Conservation (phyloP, 2,329 filamentous ascomycete species). For the Neobulgaria alba region DNA sequence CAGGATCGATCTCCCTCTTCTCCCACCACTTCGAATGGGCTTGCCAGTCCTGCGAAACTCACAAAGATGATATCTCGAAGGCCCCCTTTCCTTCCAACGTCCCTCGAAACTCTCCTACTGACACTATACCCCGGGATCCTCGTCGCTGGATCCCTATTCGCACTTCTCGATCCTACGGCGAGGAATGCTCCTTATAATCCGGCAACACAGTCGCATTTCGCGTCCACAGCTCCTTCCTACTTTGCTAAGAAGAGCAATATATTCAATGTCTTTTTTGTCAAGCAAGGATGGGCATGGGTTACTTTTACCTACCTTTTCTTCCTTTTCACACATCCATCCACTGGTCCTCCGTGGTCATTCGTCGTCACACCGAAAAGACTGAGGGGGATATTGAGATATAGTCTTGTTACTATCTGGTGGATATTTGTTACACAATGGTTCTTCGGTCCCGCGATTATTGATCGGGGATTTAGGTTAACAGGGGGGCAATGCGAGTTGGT, state of each 20-base stretch:
- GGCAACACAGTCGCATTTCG: constrained; percentile 53
- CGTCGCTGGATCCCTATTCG: constrained; percentile 73
- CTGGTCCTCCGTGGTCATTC: constrained; percentile 34
- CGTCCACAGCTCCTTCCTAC: constrained; percentile 62
- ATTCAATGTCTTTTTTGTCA: constrained; percentile 90
- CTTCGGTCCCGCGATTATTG: constrained; percentile 84
- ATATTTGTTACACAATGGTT: constrained; percentile 90
- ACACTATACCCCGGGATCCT: constrained; percentile 69
- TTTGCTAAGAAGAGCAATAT: constrained; percentile 92
- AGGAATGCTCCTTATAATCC: constrained; percentile 55
- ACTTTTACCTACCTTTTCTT: constrained; percentile 66
- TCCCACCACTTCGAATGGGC: neutral
- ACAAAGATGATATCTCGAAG: constrained; percentile 16
- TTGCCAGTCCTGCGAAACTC: neutral
- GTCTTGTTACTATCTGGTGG: constrained; percentile 69
- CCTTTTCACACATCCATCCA: constrained; percentile 56
- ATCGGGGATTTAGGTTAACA: constrained; percentile 80
- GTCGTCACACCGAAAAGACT: constrained; percentile 37
- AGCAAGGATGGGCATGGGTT: constrained; percentile 90
- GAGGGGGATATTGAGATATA: constrained; percentile 61
- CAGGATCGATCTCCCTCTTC: constrained; percentile 17
- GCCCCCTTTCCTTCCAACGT: constrained; percentile 59
- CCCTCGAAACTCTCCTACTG: constrained; percentile 56
- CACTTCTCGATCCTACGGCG: constrained; percentile 64
- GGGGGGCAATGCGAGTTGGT: constrained; percentile 72